Evolutionary conservation across 192 early-diverging fungal genomes (phyloP), one percentile per base, ranked within the genome.

Genomic region (Backusella tuberculispora): DNA sequence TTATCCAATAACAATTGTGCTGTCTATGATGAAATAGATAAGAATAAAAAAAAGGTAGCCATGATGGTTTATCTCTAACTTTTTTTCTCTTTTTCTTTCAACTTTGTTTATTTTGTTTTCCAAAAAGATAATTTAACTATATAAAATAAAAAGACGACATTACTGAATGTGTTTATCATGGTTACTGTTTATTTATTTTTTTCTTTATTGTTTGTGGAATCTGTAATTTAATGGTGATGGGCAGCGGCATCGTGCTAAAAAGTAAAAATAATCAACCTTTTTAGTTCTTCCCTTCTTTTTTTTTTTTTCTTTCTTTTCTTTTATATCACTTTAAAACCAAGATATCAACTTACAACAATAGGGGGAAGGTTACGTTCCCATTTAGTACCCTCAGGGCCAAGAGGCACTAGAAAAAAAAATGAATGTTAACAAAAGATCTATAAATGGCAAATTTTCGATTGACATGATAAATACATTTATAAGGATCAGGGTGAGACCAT

Each of bases 281-380:
- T 65, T 26, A 65, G 29, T 65, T 29, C 8, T 46, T 40, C 6
- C 13, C 7, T 17, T 65, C 5, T 38, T 65, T 3, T 14, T 26
- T 17, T 5, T 38, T 7, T n/a, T 5, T n/a, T 3, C 15, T 26
- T 17, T 5, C 17, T 7, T n/a, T 5, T n/a, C 6, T 21, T 67
- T 14, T n/a, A 65, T 14, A 40, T 17, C 6, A 21, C 43, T 1
- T 45, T 38, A 69, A 47, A 34, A 34, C 29, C 29, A 34, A 34
- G 2, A 34, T 34, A 34, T 34, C 29, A 34, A 65, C 72, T 74
- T 78, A 81, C 80, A 53, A 81, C 65, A 63, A 73, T 68, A 68
- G 93, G 89, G 45, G 89, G 93, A 63, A 89, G 78, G 81, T 95
- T 95, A 74, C 94, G 89, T 82, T 95, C 94, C 84, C 87, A 95